phyloP scores from a whole-genome alignment of 306 rosid species.

The Inga laurina region DNA sequence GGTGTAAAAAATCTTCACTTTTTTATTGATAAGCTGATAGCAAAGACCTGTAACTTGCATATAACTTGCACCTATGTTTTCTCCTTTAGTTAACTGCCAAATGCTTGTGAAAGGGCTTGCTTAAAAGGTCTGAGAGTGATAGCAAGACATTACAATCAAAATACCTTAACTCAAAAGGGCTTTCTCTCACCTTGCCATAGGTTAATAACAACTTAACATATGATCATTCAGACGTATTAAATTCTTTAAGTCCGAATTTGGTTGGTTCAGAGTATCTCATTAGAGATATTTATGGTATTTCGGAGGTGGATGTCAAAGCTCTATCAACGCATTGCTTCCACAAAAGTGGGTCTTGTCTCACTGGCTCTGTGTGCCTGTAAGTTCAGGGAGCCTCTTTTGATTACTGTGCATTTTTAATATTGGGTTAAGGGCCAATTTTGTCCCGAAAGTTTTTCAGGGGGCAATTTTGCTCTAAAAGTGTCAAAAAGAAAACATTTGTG shows the following conservation, averaged over 20 bases:
- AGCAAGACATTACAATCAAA: neutral
- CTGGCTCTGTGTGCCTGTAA: slow-evolving; percentile 65
- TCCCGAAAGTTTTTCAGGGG: too few relatives aligned
- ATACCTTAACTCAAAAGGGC: slow-evolving; percentile 9
- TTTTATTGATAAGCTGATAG: neutral
- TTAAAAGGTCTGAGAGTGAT: neutral
- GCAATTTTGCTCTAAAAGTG: too few relatives aligned
- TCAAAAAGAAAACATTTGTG: too few relatives aligned
- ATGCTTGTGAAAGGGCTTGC: neutral
- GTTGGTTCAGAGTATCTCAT: slow-evolving; percentile 50
- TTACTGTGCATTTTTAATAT: slow-evolving; percentile 10
- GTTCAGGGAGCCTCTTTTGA: slow-evolving; percentile 32
- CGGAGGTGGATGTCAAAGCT: slow-evolving; percentile 34
- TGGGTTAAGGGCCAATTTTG: too few relatives aligned
- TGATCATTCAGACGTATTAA: slow-evolving; percentile 61
- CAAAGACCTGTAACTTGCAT: neutral
- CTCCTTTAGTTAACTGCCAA: slow-evolving; percentile 1
- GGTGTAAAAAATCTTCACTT: neutral
- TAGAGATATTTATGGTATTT: slow-evolving; percentile 61
- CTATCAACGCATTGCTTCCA: slow-evolving; percentile 42
- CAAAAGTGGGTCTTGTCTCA: slow-evolving; percentile 39
- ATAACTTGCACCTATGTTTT: neutral
- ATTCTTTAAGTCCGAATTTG: slow-evolving; percentile 59
- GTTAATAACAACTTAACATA: slow-evolving; percentile 48
- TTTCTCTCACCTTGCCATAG: slow-evolving; percentile 4